Percentiles rank a stretch among this genome's conserved stretches.
phyloP scores from a whole-genome alignment of 1,284 basidiomycete genomes.

The Heliocybe sulcata region DNA sequence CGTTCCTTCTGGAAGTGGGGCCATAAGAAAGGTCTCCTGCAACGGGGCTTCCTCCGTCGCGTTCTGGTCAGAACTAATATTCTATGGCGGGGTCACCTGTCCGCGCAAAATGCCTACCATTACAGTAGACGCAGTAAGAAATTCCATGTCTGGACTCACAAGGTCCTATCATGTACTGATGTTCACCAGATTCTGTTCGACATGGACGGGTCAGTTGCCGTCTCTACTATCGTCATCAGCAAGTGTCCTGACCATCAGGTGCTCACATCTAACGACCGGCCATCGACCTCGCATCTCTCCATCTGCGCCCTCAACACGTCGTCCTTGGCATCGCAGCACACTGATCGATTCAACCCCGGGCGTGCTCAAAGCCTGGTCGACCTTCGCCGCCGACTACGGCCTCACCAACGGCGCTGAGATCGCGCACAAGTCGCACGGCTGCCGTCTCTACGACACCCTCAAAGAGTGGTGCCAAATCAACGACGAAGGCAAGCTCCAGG shows the following conservation, averaged over 20 bases:
- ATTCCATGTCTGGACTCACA: constrained; percentile 1
- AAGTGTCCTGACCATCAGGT: neutral
- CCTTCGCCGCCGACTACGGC: constrained; percentile 48
- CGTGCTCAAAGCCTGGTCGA: constrained; percentile 55
- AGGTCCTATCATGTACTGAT: constrained; percentile 3
- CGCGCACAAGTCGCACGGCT: constrained; percentile 61
- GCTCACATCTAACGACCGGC: constrained; percentile 1
- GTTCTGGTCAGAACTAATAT: too few species aligned
- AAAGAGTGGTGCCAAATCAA: constrained; percentile 58
- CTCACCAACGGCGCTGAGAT: constrained; percentile 38
- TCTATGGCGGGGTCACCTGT: too few species aligned
- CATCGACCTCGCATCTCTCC: neutral
- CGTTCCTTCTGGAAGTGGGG: too few species aligned
- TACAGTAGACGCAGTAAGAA: constrained; percentile 41
- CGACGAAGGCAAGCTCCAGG: constrained; percentile 49
- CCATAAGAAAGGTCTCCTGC: too few species aligned
- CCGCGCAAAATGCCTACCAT: constrained; percentile 23
- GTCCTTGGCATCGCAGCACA: constrained; percentile 34
- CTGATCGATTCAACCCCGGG: constrained; percentile 70
- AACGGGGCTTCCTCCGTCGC: too few species aligned
- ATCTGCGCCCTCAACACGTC: constrained; percentile 1
- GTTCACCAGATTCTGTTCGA: constrained; percentile 51
- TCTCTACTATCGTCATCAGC: neutral
- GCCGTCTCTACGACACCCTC: constrained; percentile 66
- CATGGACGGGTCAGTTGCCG: constrained; percentile 52